Evolutionary conservation across 345 rosid species (phyloP).

Genomic region (Hypericum androsaemum): DNA sequence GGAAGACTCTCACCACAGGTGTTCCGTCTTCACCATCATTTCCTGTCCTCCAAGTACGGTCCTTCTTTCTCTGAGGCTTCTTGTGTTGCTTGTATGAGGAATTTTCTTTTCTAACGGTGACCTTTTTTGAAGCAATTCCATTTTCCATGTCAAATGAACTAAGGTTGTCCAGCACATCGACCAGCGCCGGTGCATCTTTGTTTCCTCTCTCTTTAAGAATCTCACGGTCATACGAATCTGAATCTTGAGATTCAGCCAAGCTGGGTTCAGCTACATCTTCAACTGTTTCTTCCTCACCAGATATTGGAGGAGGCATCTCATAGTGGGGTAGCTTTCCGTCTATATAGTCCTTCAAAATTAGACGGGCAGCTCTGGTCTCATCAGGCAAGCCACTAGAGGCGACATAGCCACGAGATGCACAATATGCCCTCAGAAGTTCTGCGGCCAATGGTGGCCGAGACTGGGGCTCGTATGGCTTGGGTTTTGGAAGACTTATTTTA

Average conservation of each 20-base stretch:
- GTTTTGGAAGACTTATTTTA: conserved; percentile 68
- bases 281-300: conserved; percentile 18
- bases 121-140: conserved; percentile 43
- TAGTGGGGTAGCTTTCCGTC: conserved; percentile 77
- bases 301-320: conserved; percentile 60
- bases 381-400: conserved; percentile 95
- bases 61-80: conserved; percentile 63
- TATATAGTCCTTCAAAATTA: conserved; percentile 69
- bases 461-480: conserved; percentile 71
- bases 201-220: conserved; percentile 12
- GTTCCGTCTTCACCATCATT: conserved; percentile 58
- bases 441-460: conserved; percentile 70
- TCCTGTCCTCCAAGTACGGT: conserved; percentile 57
- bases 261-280: conserved; percentile 20
- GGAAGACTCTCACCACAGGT: conserved; percentile 57
- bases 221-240: conserved; percentile 40
- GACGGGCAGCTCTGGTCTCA: conserved; percentile 81
- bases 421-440: conserved; percentile 59
- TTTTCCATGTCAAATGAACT: conserved; percentile 64
- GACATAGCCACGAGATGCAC: conserved; percentile 77
- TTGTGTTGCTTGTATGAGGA: conserved; percentile 58
- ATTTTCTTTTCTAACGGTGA: conserved; percentile 31
- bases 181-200: conserved; percentile 26
- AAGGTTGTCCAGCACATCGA: conserved; percentile 62
- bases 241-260: conserved; percentile 21